Base-by-base conservation (phyloP, 441 rosid species). In the Sinapis alba region DNA sequence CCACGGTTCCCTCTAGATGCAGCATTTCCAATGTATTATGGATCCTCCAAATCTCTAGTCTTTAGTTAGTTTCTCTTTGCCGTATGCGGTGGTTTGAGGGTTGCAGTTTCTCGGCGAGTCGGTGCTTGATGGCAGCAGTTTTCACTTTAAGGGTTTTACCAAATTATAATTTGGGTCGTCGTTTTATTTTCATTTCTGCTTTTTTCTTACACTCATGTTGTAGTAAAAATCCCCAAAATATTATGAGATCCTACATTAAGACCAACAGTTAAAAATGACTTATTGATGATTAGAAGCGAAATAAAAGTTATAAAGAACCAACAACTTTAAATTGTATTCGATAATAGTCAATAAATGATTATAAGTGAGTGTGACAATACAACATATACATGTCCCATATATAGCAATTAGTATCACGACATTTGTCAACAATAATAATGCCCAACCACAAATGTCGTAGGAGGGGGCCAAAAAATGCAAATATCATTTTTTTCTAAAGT, bases 381-480 rank as follows among this genome's bases (percentile, higher is more conserved):
- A 13, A 59, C 60, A 59, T 58, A 77, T 58, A 65, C 76, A 72
- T 72, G 64, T 70, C 77, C 59, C 80, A 77, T 66, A 60, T 38
- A 65, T 50, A 72, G 64, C 68, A 54, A 72, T 72, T 77, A 77
- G 32, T 71, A 65, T 60, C 69, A 65, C 68, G 69, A 72, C 51
- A 61, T 72, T 71, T 72, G 77, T 71, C 80, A 71, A 71, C 66
- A 65, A 66, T 20, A 66, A 72, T 72, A 71, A 58, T 65, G 80
- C 47, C 66, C 77, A 66, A 72, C 77, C 60, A 72, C 62, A 77
- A 77, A 71, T 72, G 76, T 77, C 77, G 66, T 51, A 77, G 15
- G 67, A 66, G 34, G 58, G 65, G 69, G 36, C 76, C 76, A 77
- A 23, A 71, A 65, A 27, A 30, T 15, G 45, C 60, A 76, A 41